A percentile compares a stretch with the other conserved stretches of the same genome.
Evolutionary conservation across 2,329 filamentous ascomycete species (phyloP).

Genomic region (Phialocephala subalpina): DNA sequence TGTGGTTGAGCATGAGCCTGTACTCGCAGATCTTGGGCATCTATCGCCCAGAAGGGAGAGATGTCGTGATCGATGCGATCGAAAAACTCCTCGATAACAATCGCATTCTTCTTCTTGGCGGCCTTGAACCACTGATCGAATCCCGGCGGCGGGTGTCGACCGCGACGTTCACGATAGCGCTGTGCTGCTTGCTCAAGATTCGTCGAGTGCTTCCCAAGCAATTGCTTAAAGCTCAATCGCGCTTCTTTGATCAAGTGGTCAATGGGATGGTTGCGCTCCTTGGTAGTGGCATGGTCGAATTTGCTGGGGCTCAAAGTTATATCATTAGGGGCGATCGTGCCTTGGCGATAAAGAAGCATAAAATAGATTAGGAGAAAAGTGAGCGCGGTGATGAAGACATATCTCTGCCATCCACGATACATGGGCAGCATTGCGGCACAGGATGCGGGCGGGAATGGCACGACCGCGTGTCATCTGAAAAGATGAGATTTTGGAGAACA

Average conservation of each 20-base stretch:
- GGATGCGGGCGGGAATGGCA: neutral
- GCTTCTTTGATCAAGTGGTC: slow-evolving; percentile 4
- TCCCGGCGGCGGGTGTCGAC: neutral
- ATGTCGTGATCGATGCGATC: neutral
- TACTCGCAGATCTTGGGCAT: neutral
- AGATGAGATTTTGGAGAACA: neutral
- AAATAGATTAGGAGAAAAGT: neutral
- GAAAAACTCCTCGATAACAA: slow-evolving; percentile 3
- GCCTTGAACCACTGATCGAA: neutral
- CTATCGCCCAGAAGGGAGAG: neutral
- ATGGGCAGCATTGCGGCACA: neutral
- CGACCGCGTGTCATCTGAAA: neutral
- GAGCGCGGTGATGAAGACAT: neutral
- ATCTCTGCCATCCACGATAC: slow-evolving; percentile 6
- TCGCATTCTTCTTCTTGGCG: neutral
- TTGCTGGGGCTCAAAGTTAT: neutral
- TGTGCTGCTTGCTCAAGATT: neutral
- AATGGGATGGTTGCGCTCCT: neutral
- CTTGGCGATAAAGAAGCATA: neutral
- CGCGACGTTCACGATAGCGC: neutral
- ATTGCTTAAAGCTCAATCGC: neutral
- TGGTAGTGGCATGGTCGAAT: neutral
- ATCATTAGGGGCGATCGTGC: neutral
- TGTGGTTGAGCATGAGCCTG: neutral
- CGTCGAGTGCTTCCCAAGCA: neutral